Percentiles rank a stretch among this genome's conserved stretches.
phyloP scores from a whole-genome alignment of 2,329 filamentous ascomycete genomes.

The Plenodomus tracheiphilus region DNA sequence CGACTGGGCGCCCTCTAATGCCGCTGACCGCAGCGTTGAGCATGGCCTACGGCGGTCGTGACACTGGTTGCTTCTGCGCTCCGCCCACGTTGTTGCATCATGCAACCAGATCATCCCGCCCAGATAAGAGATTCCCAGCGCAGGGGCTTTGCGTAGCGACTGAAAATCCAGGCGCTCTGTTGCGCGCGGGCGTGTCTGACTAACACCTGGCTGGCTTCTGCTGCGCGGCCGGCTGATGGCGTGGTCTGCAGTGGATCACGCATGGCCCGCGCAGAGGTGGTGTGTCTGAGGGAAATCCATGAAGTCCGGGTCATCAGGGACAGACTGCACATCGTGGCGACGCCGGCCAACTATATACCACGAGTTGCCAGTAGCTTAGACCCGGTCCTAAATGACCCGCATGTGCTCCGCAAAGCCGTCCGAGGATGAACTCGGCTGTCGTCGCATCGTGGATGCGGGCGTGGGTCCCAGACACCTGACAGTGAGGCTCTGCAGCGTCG shows the following conservation, averaged over 20 bases:
- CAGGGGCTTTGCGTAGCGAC: constrained; percentile 22
- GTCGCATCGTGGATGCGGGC: background rate
- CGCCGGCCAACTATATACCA: constrained; percentile 30
- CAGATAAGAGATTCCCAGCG: constrained; percentile 30
- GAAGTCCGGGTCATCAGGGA: constrained; percentile 21
- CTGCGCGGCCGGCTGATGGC: constrained; percentile 32
- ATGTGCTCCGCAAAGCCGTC: constrained; percentile 28
- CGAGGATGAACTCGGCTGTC: constrained; percentile 20
- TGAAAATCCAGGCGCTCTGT: constrained; percentile 29
- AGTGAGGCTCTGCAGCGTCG: background rate
- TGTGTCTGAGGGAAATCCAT: constrained; percentile 23
- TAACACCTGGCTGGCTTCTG: constrained; percentile 12
- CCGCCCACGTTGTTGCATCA: constrained; percentile 29
- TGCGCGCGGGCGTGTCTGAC: constrained; percentile 16
- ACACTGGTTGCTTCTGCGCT: constrained; percentile 25
- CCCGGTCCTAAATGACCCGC: constrained; percentile 31
- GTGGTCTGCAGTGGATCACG: constrained; percentile 16
- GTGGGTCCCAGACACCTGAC: background rate
- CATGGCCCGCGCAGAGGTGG: constrained; percentile 17
- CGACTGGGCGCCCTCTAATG: constrained; percentile 8
- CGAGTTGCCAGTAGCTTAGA: constrained; percentile 13
- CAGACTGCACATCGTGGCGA: constrained; percentile 14
- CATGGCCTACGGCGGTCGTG: constrained; percentile 9
- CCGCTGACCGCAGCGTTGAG: constrained; percentile 14
- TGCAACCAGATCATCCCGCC: constrained; percentile 23